These are phyloP conservation scores for Saccharomyces paradoxus DNA, from an alignment of 805 yeast species.

Conservation along the genomic window DNA sequence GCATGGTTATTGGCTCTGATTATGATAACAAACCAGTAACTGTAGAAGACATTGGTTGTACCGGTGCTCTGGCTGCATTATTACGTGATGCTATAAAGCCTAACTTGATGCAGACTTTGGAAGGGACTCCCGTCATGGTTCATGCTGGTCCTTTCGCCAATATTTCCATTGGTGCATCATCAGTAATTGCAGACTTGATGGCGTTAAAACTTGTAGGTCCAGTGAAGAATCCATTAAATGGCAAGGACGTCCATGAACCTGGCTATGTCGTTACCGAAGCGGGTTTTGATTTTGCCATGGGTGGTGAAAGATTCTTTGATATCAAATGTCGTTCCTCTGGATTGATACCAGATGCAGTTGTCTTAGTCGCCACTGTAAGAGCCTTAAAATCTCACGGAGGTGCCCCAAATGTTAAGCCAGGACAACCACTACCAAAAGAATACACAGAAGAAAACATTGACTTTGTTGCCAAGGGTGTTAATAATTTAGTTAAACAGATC, in stretches of 20 bases:
- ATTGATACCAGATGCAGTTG: slow-evolving; percentile 78
- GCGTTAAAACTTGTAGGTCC: slow-evolving; percentile 85
- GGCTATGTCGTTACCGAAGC: slow-evolving; percentile 97
- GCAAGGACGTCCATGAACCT: slow-evolving; percentile 29
- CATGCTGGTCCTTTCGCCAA: slow-evolving; percentile 99
- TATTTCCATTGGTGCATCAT: slow-evolving; percentile 93
- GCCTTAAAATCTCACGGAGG: slow-evolving; percentile 98
- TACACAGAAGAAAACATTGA: slow-evolving; percentile 78
- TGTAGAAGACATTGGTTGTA: slow-evolving; percentile 89
- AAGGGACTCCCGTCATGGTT: slow-evolving; percentile 94
- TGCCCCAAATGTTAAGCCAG: slow-evolving; percentile 94
- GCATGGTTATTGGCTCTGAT: slow-evolving; percentile 81
- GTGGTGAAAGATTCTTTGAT: slow-evolving; percentile 94
- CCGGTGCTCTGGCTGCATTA: slow-evolving; percentile 91
- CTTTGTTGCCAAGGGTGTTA: slow-evolving; percentile 68
- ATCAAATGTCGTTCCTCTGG: slow-evolving; percentile 93
- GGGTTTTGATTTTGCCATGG: slow-evolving; percentile 98
- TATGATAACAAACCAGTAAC: slow-evolving; percentile 74
- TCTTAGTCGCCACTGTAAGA: slow-evolving; percentile 90
- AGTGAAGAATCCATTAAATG: slow-evolving; percentile 30
- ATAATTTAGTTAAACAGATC: slow-evolving; percentile 86
- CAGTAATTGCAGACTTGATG: slow-evolving; percentile 86
- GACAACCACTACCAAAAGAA: slow-evolving; percentile 74
- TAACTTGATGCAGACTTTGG: slow-evolving; percentile 91
- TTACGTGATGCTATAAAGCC: slow-evolving; percentile 96